Base-by-base conservation (phyloP, 805 yeast species). In the Saccharomycopsis olivae region DNA sequence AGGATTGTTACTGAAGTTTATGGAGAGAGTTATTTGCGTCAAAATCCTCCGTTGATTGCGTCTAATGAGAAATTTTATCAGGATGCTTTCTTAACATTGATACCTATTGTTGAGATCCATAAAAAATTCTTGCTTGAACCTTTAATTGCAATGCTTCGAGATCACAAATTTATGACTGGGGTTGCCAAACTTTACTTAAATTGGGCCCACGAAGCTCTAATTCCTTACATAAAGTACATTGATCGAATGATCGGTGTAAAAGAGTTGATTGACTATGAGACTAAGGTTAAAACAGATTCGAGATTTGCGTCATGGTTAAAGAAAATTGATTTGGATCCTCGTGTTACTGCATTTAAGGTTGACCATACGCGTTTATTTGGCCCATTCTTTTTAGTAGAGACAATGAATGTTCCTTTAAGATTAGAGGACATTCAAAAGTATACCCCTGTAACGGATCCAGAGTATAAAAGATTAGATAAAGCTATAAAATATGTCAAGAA, bases 81-180 rank as follows among this genome's bases (percentile, higher is more conserved):
- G 2, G 72, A 72, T 41, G 75, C 86, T 2, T 69, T 78, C 46
- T 66, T 58, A 8, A 69, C 77, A 1, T 78, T 80, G 3, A 55
- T 59, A 35, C 75, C 72, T 3, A 58, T 85, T 38, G 64, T 79
- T 14, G 62, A 65, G 10, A 56, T 73, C 2, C 87, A 84, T 49
- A 63, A 68, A 36, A 65, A 63, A 33, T 59, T 60, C 20, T 57
- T 85, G 2, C 61, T 78, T 36, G 69, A 68, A 11, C 85, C 84
- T 0, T 60, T 85, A 21, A 60, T 77, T 24, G 59, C 62, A 41
- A 69, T 79, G 33, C 62, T 83, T 33, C 61, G 69, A 18, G 78
- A 77, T 41, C 88, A 89, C 0, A 80, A 78, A 37, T 78, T 74
- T 43, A 70, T 85, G 11, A 68, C 66, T 27, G 73, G 74, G 6